phyloP scores from a whole-genome alignment of 768 basidiomycete species.

The Rhodotorula paludigena region DNA sequence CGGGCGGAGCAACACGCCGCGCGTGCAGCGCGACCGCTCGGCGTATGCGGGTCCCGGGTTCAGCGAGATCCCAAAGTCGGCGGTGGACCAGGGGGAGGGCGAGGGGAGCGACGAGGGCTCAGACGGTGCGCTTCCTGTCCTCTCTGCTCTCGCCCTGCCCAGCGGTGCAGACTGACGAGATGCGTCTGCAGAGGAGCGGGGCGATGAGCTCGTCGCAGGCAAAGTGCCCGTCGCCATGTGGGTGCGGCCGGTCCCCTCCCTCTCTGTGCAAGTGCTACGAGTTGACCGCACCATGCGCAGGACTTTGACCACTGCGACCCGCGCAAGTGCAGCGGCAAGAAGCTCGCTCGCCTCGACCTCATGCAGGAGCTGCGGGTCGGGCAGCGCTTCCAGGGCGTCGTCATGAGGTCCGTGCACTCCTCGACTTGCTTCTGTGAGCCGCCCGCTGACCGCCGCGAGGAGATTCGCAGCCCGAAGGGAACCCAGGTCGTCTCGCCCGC shows the following conservation, averaged over 20 bases:
- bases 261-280: neutral
- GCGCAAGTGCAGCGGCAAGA: slow-evolving; percentile 78
- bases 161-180: too few species aligned
- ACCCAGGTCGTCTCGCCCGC: slow-evolving; percentile 70
- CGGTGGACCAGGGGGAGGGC: slow-evolving; percentile 13
- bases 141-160: too few species aligned
- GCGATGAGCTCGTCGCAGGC: neutral
- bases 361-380: slow-evolving; percentile 80
- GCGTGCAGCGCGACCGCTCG: slow-evolving; percentile 8
- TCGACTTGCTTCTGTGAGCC: neutral
- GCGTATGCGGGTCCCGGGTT: slow-evolving; percentile 10
- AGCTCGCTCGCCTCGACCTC: slow-evolving; percentile 74
- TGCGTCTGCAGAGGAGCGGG: neutral
- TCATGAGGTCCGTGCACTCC: slow-evolving; percentile 70
- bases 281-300: slow-evolving; percentile 49
- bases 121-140: neutral
- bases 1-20: neutral
- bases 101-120: neutral
- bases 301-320: slow-evolving; percentile 99
- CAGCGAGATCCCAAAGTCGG: slow-evolving; percentile 25
- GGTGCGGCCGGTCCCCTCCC: slow-evolving; percentile 5
- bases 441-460: neutral
- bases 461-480: slow-evolving; percentile 66
- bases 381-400: slow-evolving; percentile 79
- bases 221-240: slow-evolving; percentile 34